phyloP scores from a whole-genome alignment of 305 asterid genomes.

The Fraxinus dipetala region DNA sequence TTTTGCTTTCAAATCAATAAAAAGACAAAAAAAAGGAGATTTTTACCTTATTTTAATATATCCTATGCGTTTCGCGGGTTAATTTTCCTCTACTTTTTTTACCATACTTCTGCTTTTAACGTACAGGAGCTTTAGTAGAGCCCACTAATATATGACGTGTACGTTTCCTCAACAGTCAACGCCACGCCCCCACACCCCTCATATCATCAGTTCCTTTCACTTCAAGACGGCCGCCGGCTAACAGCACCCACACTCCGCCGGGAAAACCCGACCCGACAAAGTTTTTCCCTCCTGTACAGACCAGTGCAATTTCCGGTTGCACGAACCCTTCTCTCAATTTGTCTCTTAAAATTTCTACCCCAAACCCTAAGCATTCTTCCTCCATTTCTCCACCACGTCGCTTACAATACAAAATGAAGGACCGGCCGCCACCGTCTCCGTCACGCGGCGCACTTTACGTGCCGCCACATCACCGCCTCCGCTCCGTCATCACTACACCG shows the following conservation, averaged over 20 bases:
- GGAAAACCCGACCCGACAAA: constrained; percentile 2
- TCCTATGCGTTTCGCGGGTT: neutral
- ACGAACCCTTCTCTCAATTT: constrained; percentile 44
- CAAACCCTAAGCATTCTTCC: constrained; percentile 51
- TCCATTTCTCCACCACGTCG: constrained; percentile 22
- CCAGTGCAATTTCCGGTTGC: constrained; percentile 21
- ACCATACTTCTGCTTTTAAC: neutral
- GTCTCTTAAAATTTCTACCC: constrained; percentile 25
- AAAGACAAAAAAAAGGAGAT: neutral
- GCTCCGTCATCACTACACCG: constrained; percentile 30
- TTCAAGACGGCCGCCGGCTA: constrained; percentile 1
- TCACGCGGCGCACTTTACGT: constrained; percentile 46
- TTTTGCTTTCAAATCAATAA: neutral
- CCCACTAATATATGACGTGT: neutral
- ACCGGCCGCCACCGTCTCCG: constrained; percentile 45
- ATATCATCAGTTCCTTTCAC: neutral
- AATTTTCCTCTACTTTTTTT: neutral
- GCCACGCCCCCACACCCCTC: neutral
- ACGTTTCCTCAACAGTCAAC: neutral
- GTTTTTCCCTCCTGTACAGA: neutral
- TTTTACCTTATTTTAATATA: neutral
- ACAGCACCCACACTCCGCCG: neutral
- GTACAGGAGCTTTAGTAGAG: neutral
- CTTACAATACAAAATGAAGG: constrained; percentile 42
- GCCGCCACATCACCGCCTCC: constrained; percentile 65